A percentile compares a stretch with the other conserved stretches of the same genome.
Evolutionary conservation across 306 rosid species (phyloP).

Genomic region (Vigna trinervia): DNA sequence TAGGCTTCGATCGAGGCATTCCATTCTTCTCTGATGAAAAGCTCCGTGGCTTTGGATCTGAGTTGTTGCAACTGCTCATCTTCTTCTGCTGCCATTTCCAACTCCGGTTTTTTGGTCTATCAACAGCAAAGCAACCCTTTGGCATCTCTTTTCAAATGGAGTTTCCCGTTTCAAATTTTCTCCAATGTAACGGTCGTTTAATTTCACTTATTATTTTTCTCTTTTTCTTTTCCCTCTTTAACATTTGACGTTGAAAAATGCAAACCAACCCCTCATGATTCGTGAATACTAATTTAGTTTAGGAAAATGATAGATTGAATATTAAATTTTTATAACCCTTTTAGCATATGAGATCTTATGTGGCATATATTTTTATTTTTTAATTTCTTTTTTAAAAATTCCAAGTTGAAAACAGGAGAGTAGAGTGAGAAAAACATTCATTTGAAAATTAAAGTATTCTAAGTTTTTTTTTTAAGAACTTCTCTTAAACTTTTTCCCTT

Average conservation of each 20-base stretch:
- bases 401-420: too few relatives aligned
- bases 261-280: not conserved
- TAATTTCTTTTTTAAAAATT: too few relatives aligned
- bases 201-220: not conserved
- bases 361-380: too few relatives aligned
- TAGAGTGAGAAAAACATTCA: too few relatives aligned
- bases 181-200: not conserved
- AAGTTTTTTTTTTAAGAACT: too few relatives aligned
- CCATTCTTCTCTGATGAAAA: constrained; percentile 90
- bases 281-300: too few relatives aligned
- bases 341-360: too few relatives aligned
- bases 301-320: too few relatives aligned
- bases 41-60: constrained; percentile 87
- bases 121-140: not conserved
- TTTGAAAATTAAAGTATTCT: too few relatives aligned
- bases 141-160: constrained; percentile 9
- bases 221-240: not conserved
- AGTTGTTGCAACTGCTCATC: constrained; percentile 64
- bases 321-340: too few relatives aligned
- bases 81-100: constrained; percentile 60
- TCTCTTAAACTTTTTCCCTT: too few relatives aligned
- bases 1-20: constrained; percentile 58
- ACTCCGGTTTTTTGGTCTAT: not conserved
- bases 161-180: not conserved
- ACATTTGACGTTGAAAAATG: not conserved